These are phyloP conservation scores for Debaryomycetaceae sp. DNA, from an alignment of 1,139 yeast species.

Conservation along the genomic window DNA sequence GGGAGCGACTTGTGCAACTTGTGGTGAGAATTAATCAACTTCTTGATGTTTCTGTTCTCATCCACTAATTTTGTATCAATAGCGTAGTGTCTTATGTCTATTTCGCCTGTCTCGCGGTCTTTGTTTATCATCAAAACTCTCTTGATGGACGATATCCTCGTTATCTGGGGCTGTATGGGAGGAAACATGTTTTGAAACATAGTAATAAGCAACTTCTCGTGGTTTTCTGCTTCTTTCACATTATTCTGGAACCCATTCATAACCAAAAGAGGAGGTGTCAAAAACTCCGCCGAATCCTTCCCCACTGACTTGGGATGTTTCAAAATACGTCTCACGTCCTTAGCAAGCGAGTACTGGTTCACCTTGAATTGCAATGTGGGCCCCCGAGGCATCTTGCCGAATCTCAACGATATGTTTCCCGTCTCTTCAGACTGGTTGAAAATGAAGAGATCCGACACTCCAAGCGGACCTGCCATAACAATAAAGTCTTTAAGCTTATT, in stretches of 20 bases:
- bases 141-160: conserved; percentile 70
- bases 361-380: conserved; percentile 88
- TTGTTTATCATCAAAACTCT: conserved; percentile 84
- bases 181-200: conserved; percentile 97
- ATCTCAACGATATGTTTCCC: conserved; percentile 78
- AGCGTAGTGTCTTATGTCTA: conserved; percentile 87
- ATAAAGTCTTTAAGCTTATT: conserved; percentile 87
- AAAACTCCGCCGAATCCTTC: conserved; percentile 59
- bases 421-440: conserved; percentile 77
- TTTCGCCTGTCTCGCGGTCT: conserved; percentile 62
- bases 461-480: conserved; percentile 96
- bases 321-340: conserved; percentile 72
- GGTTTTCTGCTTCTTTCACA: conserved; percentile 52
- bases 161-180: conserved; percentile 78
- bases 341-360: conserved; percentile 71
- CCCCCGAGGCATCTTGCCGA: conserved; percentile 89
- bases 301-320: conserved; percentile 69
- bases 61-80: conserved; percentile 87
- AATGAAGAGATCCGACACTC: conserved; percentile 83
- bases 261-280: conserved; percentile 84
- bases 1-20: conserved; percentile 69
- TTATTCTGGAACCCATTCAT: conserved; percentile 75
- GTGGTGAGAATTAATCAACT: conserved; percentile 64
- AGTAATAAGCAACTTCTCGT: conserved; percentile 81
- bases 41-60: conserved; percentile 75